phyloP scores from a whole-genome alignment of 805 yeast genomes.

The Kodamaea fukazawae region DNA sequence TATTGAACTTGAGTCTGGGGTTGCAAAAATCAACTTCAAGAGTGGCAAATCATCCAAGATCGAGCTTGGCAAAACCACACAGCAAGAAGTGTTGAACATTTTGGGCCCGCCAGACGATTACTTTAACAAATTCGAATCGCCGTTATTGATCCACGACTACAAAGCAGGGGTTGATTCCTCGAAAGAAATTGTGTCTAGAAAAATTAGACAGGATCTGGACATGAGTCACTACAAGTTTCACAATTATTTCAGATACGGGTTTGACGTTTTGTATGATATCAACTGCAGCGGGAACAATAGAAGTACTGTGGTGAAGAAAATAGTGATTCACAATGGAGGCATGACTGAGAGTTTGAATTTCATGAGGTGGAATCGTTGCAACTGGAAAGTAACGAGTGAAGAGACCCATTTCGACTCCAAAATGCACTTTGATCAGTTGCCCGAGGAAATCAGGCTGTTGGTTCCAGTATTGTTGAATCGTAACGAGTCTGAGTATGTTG shows the following conservation, averaged over 20 bases:
- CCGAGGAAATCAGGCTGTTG: conserved; percentile 16
- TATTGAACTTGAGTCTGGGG: conserved; percentile 21
- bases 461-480: conserved; percentile 38
- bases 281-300: conserved; percentile 16
- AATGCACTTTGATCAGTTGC: conserved; percentile 33
- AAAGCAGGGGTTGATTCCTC: neutral
- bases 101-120: conserved; percentile 60
- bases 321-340: conserved; percentile 52
- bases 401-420: conserved; percentile 19
- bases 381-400: conserved; percentile 36
- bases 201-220: conserved; percentile 6
- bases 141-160: conserved; percentile 41
- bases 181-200: neutral
- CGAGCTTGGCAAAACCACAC: conserved; percentile 43
- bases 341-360: conserved; percentile 51
- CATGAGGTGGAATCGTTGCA: conserved; percentile 51
- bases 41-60: conserved; percentile 12
- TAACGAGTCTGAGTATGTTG: conserved; percentile 38
- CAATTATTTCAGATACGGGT: conserved; percentile 54
- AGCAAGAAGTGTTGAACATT: conserved; percentile 45
- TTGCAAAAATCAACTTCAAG: conserved; percentile 19
- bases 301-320: conserved; percentile 33
- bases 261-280: conserved; percentile 52
- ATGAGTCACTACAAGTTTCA: conserved; percentile 41
- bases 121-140: conserved; percentile 44